Evolutionary conservation across 2,329 filamentous ascomycete species (phyloP).

Genomic region (Fragosphaeria purpurea): DNA sequence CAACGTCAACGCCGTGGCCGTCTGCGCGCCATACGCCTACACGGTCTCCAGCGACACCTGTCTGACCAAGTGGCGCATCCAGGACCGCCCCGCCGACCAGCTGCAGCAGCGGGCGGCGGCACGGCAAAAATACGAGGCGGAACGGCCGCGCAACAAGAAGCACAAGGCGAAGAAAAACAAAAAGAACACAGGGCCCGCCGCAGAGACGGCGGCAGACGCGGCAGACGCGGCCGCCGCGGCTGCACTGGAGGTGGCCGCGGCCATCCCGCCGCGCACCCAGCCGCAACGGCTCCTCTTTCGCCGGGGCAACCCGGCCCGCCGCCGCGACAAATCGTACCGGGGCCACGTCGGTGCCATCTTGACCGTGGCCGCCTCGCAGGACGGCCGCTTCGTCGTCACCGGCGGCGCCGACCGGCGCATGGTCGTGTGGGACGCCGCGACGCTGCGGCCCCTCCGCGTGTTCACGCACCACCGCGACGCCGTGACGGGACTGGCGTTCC

Average conservation of each 20-base stretch:
- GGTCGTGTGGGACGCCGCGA: constrained; percentile 78
- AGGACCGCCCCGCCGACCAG: constrained; percentile 51
- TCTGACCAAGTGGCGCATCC: constrained; percentile 83
- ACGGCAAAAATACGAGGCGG: constrained; percentile 31
- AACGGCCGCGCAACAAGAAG: constrained; percentile 51
- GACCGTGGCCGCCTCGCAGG: constrained; percentile 74
- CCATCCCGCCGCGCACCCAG: constrained; percentile 47
- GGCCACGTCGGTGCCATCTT: constrained; percentile 76
- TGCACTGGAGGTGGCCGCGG: constrained; percentile 22
- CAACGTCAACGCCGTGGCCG: constrained; percentile 68
- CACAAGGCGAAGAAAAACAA: background rate
- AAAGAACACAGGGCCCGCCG: background rate
- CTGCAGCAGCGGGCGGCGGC: constrained; percentile 45
- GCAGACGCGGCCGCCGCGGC: background rate
- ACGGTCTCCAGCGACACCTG: constrained; percentile 78
- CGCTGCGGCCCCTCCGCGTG: constrained; percentile 66
- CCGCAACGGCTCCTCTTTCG: constrained; percentile 54
- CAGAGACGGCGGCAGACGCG: background rate
- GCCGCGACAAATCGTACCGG: constrained; percentile 55
- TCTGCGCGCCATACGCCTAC: constrained; percentile 72
- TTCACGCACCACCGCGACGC: constrained; percentile 89
- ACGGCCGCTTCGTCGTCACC: constrained; percentile 84
- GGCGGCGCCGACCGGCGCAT: constrained; percentile 77
- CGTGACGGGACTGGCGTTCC: constrained; percentile 76
- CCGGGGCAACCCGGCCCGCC: constrained; percentile 51